Percentiles rank a stretch among this genome's conserved stretches.
Evolutionary conservation across 176 grass and related monocot genomes (phyloP).

Genomic region (Musa itinerans): DNA sequence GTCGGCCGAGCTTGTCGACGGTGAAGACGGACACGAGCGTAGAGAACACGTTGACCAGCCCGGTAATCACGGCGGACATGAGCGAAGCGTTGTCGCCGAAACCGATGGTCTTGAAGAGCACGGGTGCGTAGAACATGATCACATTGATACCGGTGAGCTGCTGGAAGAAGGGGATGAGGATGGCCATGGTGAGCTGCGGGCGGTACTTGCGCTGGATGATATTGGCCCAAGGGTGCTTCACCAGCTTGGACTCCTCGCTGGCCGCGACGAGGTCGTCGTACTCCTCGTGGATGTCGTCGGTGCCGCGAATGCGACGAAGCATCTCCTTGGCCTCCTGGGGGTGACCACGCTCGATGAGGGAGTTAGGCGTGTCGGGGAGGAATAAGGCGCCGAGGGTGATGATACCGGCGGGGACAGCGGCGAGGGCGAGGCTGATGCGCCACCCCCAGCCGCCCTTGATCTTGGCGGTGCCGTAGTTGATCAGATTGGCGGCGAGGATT

Average conservation of each 20-base stretch:
- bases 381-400: conserved; percentile 39
- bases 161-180: conserved; percentile 14
- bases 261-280: conserved; percentile 33
- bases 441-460: conserved; percentile 45
- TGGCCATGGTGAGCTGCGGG: conserved; percentile 1
- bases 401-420: conserved; percentile 33
- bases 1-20: conserved; percentile 10
- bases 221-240: conserved; percentile 17
- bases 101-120: background rate
- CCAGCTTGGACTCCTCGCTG: conserved; percentile 27
- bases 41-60: background rate
- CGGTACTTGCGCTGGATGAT: conserved; percentile 6
- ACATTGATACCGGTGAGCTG: conserved; percentile 13
- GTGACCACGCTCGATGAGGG: conserved; percentile 34
- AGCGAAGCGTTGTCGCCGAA: conserved; percentile 6
- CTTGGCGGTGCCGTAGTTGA: conserved; percentile 40
- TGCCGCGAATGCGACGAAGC: conserved; percentile 35
- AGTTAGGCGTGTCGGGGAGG: conserved; percentile 46
- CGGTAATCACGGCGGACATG: conserved; percentile 4
- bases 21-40: background rate
- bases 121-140: conserved; percentile 13
- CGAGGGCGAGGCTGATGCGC: conserved; percentile 38
- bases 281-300: conserved; percentile 31
- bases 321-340: conserved; percentile 8
- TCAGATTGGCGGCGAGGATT: conserved; percentile 37